phyloP scores from a whole-genome alignment of 129 eudicot genomes.

The Flaveria ramosissima region DNA sequence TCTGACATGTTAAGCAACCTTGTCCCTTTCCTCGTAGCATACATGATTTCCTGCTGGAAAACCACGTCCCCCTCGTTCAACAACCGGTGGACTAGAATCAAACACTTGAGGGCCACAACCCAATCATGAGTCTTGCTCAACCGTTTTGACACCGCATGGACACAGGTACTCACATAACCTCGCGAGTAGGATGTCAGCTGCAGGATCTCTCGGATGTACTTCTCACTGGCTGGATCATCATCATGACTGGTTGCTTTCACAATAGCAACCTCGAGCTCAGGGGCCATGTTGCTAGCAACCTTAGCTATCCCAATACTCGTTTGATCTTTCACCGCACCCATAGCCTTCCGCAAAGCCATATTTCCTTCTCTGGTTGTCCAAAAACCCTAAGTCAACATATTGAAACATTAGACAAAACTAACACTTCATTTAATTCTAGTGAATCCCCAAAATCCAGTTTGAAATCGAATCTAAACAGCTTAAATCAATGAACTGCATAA shows the following conservation, averaged over 20 bases:
- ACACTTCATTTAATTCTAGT: background rate
- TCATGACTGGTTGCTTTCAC: slow-evolving; percentile 42
- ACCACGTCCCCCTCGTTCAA: slow-evolving; percentile 32
- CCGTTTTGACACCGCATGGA: slow-evolving; percentile 48
- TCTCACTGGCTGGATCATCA: slow-evolving; percentile 43
- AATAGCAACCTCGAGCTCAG: slow-evolving; percentile 55
- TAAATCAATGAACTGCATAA: background rate
- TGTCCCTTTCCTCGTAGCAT: slow-evolving; percentile 69
- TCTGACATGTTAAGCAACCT: slow-evolving; percentile 34
- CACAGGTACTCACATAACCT: slow-evolving; percentile 42
- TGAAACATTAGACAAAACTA: background rate
- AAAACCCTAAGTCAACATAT: slow-evolving; percentile 1
- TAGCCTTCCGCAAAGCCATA: slow-evolving; percentile 66
- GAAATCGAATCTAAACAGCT: background rate
- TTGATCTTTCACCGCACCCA: slow-evolving; percentile 62
- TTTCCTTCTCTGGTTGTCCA: background rate
- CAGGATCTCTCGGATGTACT: slow-evolving; percentile 31
- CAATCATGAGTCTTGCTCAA: slow-evolving; percentile 65
- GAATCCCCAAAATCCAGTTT: background rate
- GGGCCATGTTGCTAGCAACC: slow-evolving; percentile 40
- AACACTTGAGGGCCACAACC: slow-evolving; percentile 32
- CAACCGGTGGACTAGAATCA: slow-evolving; percentile 38
- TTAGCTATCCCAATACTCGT: slow-evolving; percentile 40
- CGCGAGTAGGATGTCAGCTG: slow-evolving; percentile 42
- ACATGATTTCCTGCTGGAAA: slow-evolving; percentile 64